Evolutionary conservation across 768 basidiomycete species (phyloP).

Genomic region (Termitomyces sp.): DNA sequence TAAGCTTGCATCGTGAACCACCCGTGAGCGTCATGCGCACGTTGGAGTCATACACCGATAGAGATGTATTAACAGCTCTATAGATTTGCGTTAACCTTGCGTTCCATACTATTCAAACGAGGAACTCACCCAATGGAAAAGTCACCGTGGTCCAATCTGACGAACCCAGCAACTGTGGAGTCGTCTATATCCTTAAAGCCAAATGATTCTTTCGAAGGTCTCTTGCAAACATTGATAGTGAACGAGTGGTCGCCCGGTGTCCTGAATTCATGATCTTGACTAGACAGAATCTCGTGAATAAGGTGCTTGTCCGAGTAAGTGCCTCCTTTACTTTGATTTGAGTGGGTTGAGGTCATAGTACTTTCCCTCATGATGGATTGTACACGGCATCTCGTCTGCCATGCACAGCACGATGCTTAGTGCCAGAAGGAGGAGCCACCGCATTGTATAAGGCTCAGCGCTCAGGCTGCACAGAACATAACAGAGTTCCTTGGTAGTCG

Average conservation of each 20-base stretch:
- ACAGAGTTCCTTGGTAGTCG: background rate
- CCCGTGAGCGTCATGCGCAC: slow-evolving; percentile 52
- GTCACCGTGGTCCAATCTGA: slow-evolving; percentile 57
- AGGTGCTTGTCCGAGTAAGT: slow-evolving; percentile 1
- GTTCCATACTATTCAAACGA: background rate
- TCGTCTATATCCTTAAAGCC: slow-evolving; percentile 45
- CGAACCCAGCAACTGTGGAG: slow-evolving; percentile 56
- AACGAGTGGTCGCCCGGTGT: slow-evolving; percentile 42
- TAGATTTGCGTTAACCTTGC: background rate
- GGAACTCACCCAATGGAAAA: slow-evolving; percentile 64
- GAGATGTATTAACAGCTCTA: slow-evolving; percentile 61
- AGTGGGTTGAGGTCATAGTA: slow-evolving; percentile 68
- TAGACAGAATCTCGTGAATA: slow-evolving; percentile 21
- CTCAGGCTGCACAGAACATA: background rate
- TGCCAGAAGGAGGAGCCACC: background rate
- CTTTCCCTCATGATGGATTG: slow-evolving; percentile 46
- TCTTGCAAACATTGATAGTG: slow-evolving; percentile 61
- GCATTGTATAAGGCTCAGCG: background rate
- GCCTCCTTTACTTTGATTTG: slow-evolving; percentile 39
- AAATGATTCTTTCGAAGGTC: slow-evolving; percentile 53
- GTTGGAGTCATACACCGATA: slow-evolving; percentile 45
- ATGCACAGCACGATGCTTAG: background rate
- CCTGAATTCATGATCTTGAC: slow-evolving; percentile 58
- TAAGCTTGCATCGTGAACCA: slow-evolving; percentile 61
- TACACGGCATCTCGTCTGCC: slow-evolving; percentile 54